Evolutionary conservation across 306 rosid genomes (phyloP), one percentile per base, ranked within the genome.

Genomic region (Ammopiptanthus mongolicus): DNA sequence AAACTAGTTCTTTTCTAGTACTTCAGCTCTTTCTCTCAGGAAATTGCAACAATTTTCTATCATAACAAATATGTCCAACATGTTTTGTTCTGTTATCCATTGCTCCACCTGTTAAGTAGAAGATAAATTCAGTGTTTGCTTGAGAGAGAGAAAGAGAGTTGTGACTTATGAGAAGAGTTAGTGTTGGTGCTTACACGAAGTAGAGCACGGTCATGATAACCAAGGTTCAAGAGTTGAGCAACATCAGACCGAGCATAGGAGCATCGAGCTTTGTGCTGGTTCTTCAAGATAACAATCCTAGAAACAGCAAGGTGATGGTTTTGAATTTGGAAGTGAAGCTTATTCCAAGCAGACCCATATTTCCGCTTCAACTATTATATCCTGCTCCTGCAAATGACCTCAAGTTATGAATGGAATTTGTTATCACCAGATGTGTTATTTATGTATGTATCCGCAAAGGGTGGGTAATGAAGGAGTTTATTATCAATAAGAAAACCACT

Each of bases 301-400:
- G 92, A 84, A 41, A 86, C 34, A 44, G 91, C 76, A 5, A 83
- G 9, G 78, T 52, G 1, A 84, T 83, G 29, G 44, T 78, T 64
- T 75, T 82, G 46, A 91, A 42, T 58, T 91, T 91, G 15, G 90
- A 81, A 61, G 59, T 57, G 59, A 83, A 86, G 78, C 78, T 83
- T 75, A 86, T 91, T 9, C 88, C 85, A 5, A 87, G 72, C 48
- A 86, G 69, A 41, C 92, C 97, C 97, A 91, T 86, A 6, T 78
- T 68, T 74, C 53, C 15, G 34, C 75, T 71, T 48, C 58, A 57
- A 52, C 21, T n/a, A n/a, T n/a, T n/a, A n/a, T n/a, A n/a, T n/a
- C n/a, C n/a, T n/a, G n/a, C n/a, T n/a, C n/a, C n/a, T n/a, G n/a
- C n/a, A n/a, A 11, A 41, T 41, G 22, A 14, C 3, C 15, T 25